Base-by-base conservation (phyloP, 2,329 filamentous ascomycete genomes). In the Diaporthe citrichinensis region DNA sequence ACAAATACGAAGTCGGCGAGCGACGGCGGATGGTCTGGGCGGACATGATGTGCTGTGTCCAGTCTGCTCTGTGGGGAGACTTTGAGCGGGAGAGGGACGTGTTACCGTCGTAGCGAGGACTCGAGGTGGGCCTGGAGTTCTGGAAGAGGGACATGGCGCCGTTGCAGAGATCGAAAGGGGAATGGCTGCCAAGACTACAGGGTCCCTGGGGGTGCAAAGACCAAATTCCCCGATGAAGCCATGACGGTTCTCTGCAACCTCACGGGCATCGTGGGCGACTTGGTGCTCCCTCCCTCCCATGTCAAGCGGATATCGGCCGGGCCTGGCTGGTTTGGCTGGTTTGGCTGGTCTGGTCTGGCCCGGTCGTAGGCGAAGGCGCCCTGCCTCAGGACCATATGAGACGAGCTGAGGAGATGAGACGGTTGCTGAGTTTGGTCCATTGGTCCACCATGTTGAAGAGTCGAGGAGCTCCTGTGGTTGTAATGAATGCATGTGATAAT, bases 121-220 rank as follows among this genome's bases (percentile, higher is more conserved):
- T 39, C 23, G 39, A 36, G 36, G 58, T 72, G 59, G 68, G 34
- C 41, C 68, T 39, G 31, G 58, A 41, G 23, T 34, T 53, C 41
- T 73, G 49, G 39, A 67, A 73, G 71, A 59, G 49, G 74, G 58
- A 39, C 25, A 62, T 49, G 57, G 73, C 73, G 69, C 71, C 73
- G 74, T 57, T 51, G 58, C 44, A 53, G 28, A 68, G 68, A 58
- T 44, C 74, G 23, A 25, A 73, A 73, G 28, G 59, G 74, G 74
- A 61, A 73, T 46, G 31, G 74, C 62, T 51, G 74, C 58, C 69
- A 58, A 72, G 59, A 58, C 10, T 6, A 53, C 17, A 23, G n/a
- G 34, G 65, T 10, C 34, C 65, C n/a, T 68, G 34, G 65, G 15
- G 41, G 31, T 41, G 65, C 34, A 28, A 28, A 23, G 34, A 15